These are phyloP conservation scores for Trypanosomatidae sp. DNA, from an alignment of 208 protist species.

Conservation along the genomic window DNA sequence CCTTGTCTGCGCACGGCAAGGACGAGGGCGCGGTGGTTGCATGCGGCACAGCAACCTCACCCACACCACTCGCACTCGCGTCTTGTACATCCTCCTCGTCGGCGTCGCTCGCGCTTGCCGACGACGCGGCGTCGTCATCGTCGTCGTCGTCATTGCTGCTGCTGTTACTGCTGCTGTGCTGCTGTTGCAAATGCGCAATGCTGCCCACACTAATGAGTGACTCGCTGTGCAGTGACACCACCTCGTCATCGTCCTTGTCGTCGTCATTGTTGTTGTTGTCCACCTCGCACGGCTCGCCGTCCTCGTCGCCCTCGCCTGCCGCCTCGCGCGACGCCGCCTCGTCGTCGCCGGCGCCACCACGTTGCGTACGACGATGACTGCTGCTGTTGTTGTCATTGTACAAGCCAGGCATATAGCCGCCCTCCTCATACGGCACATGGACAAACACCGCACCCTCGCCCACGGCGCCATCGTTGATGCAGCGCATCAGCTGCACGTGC, in stretches of 20 bases:
- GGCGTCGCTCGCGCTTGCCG: neutral
- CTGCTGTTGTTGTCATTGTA: neutral
- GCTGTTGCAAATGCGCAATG: neutral
- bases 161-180: neutral
- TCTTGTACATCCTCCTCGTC: neutral
- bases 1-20: neutral
- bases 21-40: neutral
- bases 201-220: neutral
- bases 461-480: constrained; percentile 50
- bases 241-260: neutral
- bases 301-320: neutral
- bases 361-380: neutral
- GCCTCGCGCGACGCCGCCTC: neutral
- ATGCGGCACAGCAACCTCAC: neutral
- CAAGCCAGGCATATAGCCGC: constrained; percentile 13
- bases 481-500: constrained; percentile 37
- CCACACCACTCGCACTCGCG: neutral
- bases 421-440: constrained; percentile 38
- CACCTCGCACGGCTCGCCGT: neutral
- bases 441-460: constrained; percentile 23
- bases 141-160: neutral
- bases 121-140: neutral
- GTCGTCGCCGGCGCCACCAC: neutral
- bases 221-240: neutral
- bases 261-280: neutral